phyloP scores from a whole-genome alignment of 495 filamentous ascomycete genomes.

The Penicillium waksmanii region DNA sequence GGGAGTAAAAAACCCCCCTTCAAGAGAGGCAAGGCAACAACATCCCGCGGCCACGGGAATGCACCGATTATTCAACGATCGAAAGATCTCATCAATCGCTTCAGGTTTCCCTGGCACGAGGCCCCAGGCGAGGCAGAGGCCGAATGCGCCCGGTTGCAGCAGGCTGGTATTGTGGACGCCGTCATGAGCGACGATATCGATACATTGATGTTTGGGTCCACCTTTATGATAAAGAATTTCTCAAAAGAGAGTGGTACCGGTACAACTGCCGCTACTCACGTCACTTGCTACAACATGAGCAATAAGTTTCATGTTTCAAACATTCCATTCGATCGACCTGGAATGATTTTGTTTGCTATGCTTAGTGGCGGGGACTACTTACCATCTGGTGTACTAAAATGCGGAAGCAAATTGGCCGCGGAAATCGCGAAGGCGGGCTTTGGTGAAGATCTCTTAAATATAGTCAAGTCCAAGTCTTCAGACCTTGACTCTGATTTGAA shows the following conservation, averaged over 20 bases:
- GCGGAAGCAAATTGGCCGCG: conserved; percentile 83
- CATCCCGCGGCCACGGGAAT: conserved; percentile 44
- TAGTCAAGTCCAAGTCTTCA: conserved; percentile 52
- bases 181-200: conserved; percentile 98
- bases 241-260: conserved; percentile 67
- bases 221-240: conserved; percentile 79
- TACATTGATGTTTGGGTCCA: conserved; percentile 95
- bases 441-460: conserved; percentile 72
- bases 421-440: conserved; percentile 91
- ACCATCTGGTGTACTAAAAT: conserved; percentile 84
- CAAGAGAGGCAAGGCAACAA: conserved; percentile 71
- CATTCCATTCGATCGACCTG: conserved; percentile 71
- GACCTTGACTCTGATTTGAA: conserved; percentile 52
- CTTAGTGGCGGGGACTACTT: conserved; percentile 97
- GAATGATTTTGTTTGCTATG: conserved; percentile 92
- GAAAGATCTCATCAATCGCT: conserved; percentile 80
- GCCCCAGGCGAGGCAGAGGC: conserved; percentile 97
- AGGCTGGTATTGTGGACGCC: conserved; percentile 84
- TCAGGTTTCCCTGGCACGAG: conserved; percentile 82
- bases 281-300: conserved; percentile 71
- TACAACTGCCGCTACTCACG: conserved; percentile 77
- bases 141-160: conserved; percentile 88
- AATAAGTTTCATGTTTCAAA: conserved; percentile 35
- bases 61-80: conserved; percentile 60
- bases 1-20: conserved; percentile 87